A percentile compares a stretch with the other conserved stretches of the same genome.
Evolutionary conservation across 2,329 filamentous ascomycete species (phyloP).

Genomic region (Claviceps maximensis): DNA sequence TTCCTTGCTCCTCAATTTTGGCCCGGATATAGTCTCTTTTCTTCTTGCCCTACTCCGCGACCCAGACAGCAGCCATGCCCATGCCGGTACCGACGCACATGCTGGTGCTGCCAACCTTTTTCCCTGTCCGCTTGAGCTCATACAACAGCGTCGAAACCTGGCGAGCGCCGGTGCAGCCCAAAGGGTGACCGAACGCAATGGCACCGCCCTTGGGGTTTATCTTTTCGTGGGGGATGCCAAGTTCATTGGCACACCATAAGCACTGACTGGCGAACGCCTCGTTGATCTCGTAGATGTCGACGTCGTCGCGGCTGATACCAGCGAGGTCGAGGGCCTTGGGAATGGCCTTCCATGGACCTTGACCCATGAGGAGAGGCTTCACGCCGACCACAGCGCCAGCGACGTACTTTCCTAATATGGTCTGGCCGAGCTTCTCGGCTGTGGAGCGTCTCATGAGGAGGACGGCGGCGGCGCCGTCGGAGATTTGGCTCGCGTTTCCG

Average conservation of each 20-base stretch:
- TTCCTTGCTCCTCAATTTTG: background rate
- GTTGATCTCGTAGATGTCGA: constrained; percentile 98
- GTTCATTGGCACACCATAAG: constrained; percentile 81
- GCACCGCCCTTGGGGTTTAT: constrained; percentile 96
- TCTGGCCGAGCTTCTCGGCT: constrained; percentile 76
- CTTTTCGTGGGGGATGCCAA: constrained; percentile 71
- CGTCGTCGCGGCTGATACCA: constrained; percentile 74
- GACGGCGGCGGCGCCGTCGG: constrained; percentile 88
- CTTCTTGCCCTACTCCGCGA: constrained; percentile 55
- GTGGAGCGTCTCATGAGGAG: constrained; percentile 90
- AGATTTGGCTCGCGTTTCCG: constrained; percentile 91
- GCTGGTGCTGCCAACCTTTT: constrained; percentile 81
- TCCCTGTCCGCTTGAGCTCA: constrained; percentile 70
- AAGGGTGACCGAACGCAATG: constrained; percentile 89
- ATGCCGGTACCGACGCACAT: constrained; percentile 97
- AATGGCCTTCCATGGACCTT: constrained; percentile 92
- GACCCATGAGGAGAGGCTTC: constrained; percentile 85
- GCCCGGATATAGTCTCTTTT: too few species aligned
- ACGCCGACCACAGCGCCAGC: constrained; percentile 77
- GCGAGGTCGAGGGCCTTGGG: constrained; percentile 82
- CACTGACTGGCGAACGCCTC: constrained; percentile 96
- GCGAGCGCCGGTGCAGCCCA: constrained; percentile 86
- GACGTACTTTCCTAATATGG: constrained; percentile 86
- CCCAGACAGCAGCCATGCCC: constrained; percentile 96
- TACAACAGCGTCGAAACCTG: constrained; percentile 88